Conservation (phyloP, 2,329 filamentous ascomycete genomes). For the Blastomyces gilchristii region DNA sequence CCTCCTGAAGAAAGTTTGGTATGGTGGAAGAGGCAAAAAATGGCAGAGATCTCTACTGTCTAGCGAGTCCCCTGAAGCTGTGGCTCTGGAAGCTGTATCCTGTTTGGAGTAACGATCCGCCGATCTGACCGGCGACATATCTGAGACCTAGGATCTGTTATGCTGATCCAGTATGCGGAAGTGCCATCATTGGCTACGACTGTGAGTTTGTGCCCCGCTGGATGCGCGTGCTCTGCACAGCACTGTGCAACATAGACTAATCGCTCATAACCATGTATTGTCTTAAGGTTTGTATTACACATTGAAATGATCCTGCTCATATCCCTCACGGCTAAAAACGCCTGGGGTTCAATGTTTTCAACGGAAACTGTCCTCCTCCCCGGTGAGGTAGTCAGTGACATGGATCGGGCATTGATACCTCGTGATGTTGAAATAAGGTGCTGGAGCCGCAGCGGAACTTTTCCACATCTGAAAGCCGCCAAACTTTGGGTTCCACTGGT, state of each 20-base stretch:
- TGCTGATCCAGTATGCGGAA: too few species aligned
- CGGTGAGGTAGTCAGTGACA: not conserved
- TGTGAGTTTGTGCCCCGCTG: not conserved
- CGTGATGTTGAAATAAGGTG: conserved; percentile 1
- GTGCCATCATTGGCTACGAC: not conserved
- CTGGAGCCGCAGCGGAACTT: not conserved
- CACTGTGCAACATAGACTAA: too few species aligned
- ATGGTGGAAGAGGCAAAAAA: not conserved
- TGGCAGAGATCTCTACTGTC: not conserved
- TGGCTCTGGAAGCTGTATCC: not conserved
- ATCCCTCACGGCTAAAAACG: not conserved
- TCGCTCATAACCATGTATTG: not conserved
- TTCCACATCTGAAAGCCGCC: not conserved
- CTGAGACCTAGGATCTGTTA: not conserved
- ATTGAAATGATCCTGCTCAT: not conserved
- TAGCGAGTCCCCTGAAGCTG: not conserved
- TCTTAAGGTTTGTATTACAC: not conserved
- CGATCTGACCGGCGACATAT: not conserved
- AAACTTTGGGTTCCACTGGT: not conserved
- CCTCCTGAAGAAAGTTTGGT: not conserved
- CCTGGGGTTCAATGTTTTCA: not conserved
- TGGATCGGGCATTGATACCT: too few species aligned
- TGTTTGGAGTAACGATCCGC: not conserved
- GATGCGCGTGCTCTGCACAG: not conserved
- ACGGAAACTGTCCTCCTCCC: not conserved